phyloP scores from a whole-genome alignment of 345 rosid species.

The Gossypium bickii region DNA sequence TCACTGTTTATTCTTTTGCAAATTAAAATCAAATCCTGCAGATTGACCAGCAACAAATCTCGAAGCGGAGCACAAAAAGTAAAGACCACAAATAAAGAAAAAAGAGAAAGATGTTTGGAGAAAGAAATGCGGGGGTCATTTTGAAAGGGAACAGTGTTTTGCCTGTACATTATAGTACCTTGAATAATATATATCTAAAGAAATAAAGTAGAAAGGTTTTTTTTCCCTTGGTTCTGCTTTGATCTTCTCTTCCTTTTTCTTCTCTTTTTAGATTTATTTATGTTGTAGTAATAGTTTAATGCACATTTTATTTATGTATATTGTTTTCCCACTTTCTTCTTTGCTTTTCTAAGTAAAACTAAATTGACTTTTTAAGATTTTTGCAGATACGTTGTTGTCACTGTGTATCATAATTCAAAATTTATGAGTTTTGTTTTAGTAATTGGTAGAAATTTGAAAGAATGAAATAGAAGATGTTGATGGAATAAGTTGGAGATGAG shows the following conservation, averaged over 20 bases:
- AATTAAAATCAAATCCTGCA: conserved; percentile 22
- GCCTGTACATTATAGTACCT: conserved; percentile 31
- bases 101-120: conserved; percentile 17
- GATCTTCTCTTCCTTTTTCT: conserved; percentile 14
- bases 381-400: conserved; percentile 56
- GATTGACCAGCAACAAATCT: conserved; percentile 24
- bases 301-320: neutral
- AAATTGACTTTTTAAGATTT: conserved; percentile 81
- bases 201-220: neutral
- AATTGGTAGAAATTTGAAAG: neutral
- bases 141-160: conserved; percentile 9
- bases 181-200: conserved; percentile 3
- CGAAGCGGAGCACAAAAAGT: conserved; percentile 44
- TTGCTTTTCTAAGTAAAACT: conserved; percentile 21
- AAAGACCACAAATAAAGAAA: neutral
- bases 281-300: no score
- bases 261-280: no score
- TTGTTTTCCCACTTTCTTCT: conserved; percentile 16
- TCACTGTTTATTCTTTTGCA: conserved; percentile 32
- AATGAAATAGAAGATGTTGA: conserved; percentile 17
- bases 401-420: no score
- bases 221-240: neutral
- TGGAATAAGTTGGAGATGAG: conserved; percentile 37
- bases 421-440: no score
- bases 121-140: conserved; percentile 20